Conservation (phyloP, 257 asterid genomes). For the Ocimum tenuiflorum region DNA sequence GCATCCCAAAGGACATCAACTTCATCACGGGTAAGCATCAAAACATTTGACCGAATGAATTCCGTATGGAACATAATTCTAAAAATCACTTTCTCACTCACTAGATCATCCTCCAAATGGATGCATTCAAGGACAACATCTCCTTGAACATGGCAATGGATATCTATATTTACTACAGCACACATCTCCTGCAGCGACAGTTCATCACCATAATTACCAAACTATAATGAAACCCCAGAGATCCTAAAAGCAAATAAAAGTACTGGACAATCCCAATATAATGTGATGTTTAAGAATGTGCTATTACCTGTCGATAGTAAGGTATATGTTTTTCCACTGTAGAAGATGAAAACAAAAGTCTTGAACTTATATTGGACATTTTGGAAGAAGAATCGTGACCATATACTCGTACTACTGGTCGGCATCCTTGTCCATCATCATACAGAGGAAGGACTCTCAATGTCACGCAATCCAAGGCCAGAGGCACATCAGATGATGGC, state of each 20-base stretch:
- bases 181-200: slow-evolving; percentile 79
- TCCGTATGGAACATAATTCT: slow-evolving; percentile 92
- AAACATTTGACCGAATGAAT: slow-evolving; percentile 69
- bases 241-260: slow-evolving; percentile 23
- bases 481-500: slow-evolving; percentile 81
- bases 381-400: slow-evolving; percentile 84
- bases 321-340: slow-evolving; percentile 43
- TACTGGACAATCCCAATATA: background rate
- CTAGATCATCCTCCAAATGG: slow-evolving; percentile 77
- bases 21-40: slow-evolving; percentile 75
- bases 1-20: slow-evolving; percentile 86
- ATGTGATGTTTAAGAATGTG: slow-evolving; percentile 22
- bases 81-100: slow-evolving; percentile 77
- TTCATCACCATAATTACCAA: background rate
- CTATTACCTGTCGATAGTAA: slow-evolving; percentile 63
- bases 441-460: slow-evolving; percentile 60
- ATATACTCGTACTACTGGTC: slow-evolving; percentile 72
- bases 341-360: slow-evolving; percentile 78
- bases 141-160: slow-evolving; percentile 71
- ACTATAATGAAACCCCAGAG: background rate
- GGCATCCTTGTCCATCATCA: slow-evolving; percentile 74
- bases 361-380: slow-evolving; percentile 60
- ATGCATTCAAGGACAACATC: slow-evolving; percentile 92
- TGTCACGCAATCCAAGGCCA: slow-evolving; percentile 68
- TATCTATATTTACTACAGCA: slow-evolving; percentile 64